Evolutionary conservation across 2,329 filamentous ascomycete genomes (phyloP).

Genomic region (Aulographum hederae): DNA sequence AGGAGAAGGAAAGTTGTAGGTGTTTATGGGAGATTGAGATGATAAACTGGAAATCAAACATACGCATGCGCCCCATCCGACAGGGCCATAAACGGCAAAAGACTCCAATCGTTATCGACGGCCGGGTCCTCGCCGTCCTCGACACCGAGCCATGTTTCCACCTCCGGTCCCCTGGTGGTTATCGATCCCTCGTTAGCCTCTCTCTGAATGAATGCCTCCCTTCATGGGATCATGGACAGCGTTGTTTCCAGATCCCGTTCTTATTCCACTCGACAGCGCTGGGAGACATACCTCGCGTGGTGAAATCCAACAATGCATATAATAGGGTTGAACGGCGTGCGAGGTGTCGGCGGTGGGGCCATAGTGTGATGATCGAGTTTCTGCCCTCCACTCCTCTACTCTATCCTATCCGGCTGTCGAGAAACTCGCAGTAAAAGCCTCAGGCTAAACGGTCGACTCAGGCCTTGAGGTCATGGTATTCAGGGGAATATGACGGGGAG

Average conservation of each 20-base stretch:
- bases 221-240: too few relatives aligned
- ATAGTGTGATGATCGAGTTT: too few relatives aligned
- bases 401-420: too few relatives aligned
- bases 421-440: too few relatives aligned
- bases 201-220: not conserved
- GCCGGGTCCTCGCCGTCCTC: slow-evolving; percentile 62
- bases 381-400: too few relatives aligned
- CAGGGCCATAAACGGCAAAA: slow-evolving; percentile 91
- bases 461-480: too few relatives aligned
- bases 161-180: slow-evolving; percentile 56
- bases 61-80: slow-evolving; percentile 91
- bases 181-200: not conserved
- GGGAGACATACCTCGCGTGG: slow-evolving; percentile 23
- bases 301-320: slow-evolving; percentile 35
- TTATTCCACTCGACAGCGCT: not conserved
- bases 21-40: not conserved
- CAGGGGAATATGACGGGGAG: too few relatives aligned
- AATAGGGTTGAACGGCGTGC: slow-evolving; percentile 22
- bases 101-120: slow-evolving; percentile 68
- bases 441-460: too few relatives aligned
- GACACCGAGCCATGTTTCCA: slow-evolving; percentile 77
- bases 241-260: too few relatives aligned
- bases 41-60: slow-evolving; percentile 13
- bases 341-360: too few relatives aligned
- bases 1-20: not conserved